These are phyloP conservation scores for Fusarium sp. DNA, from an alignment of 2,329 filamentous ascomycete species.

Conservation along the genomic window DNA sequence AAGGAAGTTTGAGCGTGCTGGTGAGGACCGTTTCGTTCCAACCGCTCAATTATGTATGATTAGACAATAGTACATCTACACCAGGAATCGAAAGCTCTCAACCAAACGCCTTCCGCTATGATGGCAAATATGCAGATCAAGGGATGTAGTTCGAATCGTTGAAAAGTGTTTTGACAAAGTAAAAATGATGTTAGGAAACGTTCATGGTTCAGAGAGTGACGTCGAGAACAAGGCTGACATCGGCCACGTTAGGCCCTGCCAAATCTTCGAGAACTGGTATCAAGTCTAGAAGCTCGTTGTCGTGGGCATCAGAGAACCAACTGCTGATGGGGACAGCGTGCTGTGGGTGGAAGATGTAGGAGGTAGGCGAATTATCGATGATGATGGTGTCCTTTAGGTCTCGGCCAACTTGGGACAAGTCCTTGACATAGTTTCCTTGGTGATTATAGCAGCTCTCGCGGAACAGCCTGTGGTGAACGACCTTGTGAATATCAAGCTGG, in stretches of 20 bases:
- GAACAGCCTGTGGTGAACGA: conserved; percentile 96
- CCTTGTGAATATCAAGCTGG: conserved; percentile 96
- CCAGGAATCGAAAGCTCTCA: conserved; percentile 61
- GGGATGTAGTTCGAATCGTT: conserved; percentile 50
- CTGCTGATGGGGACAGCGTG: conserved; percentile 99
- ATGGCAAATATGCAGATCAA: conserved; percentile 56
- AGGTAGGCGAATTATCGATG: conserved; percentile 99
- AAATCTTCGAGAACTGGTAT: conserved; percentile 99
- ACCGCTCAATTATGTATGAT: conserved; percentile 61
- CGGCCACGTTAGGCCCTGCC: conserved; percentile 86
- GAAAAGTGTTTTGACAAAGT: conserved; percentile 49
- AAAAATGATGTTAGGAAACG: conserved; percentile 47
- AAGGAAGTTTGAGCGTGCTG: conserved; percentile 41
- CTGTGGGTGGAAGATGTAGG: conserved; percentile 99
- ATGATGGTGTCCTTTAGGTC: conserved; percentile 98
- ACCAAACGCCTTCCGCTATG: conserved; percentile 70
- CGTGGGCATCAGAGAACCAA: conserved; percentile 99
- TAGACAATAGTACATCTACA: conserved; percentile 65
- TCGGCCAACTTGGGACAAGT: conserved; percentile 94
- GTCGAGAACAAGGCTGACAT: conserved; percentile 97
- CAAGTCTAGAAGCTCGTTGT: conserved; percentile 96
- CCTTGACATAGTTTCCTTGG: conserved; percentile 99
- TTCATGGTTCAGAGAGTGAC: conserved; percentile 74
- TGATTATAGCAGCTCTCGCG: conserved; percentile 99
- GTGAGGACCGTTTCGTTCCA: conserved; percentile 42